These are phyloP conservation scores for Fragaria iinumae DNA, from an alignment of 306 rosid species.

Conservation along the genomic window DNA sequence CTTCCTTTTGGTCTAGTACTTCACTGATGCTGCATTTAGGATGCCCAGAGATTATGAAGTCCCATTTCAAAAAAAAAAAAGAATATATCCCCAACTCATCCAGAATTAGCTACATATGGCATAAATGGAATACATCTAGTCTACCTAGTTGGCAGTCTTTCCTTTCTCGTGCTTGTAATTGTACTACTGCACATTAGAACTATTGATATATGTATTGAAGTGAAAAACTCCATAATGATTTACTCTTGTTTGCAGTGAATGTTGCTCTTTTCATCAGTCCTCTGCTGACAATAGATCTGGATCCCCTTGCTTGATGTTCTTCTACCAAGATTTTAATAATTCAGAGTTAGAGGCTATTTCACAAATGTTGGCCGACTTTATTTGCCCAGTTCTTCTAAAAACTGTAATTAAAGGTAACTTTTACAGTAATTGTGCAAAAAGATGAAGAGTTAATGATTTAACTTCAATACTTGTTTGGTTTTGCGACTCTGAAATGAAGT, in stretches of 20 bases:
- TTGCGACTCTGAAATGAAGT: background rate
- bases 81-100: background rate
- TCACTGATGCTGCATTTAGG: background rate
- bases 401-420: constrained; percentile 75
- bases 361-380: constrained; percentile 45
- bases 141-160: constrained; percentile 4
- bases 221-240: constrained; percentile 13
- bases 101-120: background rate
- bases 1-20: too few relatives aligned
- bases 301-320: constrained; percentile 67
- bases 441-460: background rate
- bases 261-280: constrained; percentile 44
- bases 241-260: constrained; percentile 59
- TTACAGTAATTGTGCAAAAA: background rate
- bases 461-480: constrained; percentile 9
- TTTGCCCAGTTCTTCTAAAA: constrained; percentile 68
- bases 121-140: background rate
- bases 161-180: background rate
- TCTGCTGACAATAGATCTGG: constrained; percentile 25
- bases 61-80: constrained; percentile 4
- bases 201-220: constrained; percentile 2
- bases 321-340: constrained; percentile 34
- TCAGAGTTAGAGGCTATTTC: constrained; percentile 40
- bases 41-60: background rate
- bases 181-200: background rate